Base-by-base conservation (phyloP, 352 stramenopile species). In the Plasmopara halstedii region DNA sequence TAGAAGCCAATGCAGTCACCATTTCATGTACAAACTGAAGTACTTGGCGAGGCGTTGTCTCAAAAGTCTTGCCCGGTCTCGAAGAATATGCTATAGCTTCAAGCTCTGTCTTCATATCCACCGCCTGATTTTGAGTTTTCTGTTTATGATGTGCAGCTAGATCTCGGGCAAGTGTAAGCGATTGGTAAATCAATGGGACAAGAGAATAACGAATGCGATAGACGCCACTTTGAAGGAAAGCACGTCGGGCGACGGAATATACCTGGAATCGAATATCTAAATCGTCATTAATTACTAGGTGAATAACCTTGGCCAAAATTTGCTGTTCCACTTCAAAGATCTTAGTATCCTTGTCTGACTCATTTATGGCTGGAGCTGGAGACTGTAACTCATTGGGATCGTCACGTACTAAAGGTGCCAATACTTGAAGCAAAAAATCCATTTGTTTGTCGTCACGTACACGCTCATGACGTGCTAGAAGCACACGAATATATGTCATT, bases 1-100 rank as follows among this genome's bases (percentile, higher is more conserved):
- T 87, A 10, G 78, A 88, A 6, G 77, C 82, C 36, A 99, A 56
- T 2, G 84, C 87, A 6, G 92, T 97, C 39, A 98, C 88, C 41
- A 96, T 97, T 66, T 98, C 93, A 71, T 99, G 95, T 3, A 98
- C 74, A 56, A 98, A 98, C 33, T 98, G 89, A 27, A 98, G 94
- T 9, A 98, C 85, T 70, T 98, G 97, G 14, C 94, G 78, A 25
- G 86, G 86, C 2, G 78, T 89, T 15, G 74, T 77, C 27, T 42
- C 44, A 23, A 62, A 43, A 19, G 15, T 44, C 37, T 58, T 25
- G 25, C 18, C 15, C 17, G 48, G 38, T 20, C 0, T 34, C 22
- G 18, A 5, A 6, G 2, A 29, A 22, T 44, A 25, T 27, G 41
- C 46, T 29, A 47, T 53, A 7, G 51, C 20, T 11, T 49, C 45